phyloP scores from a whole-genome alignment of 2,329 filamentous ascomycete genomes.

The Colletotrichum plurivorum region DNA sequence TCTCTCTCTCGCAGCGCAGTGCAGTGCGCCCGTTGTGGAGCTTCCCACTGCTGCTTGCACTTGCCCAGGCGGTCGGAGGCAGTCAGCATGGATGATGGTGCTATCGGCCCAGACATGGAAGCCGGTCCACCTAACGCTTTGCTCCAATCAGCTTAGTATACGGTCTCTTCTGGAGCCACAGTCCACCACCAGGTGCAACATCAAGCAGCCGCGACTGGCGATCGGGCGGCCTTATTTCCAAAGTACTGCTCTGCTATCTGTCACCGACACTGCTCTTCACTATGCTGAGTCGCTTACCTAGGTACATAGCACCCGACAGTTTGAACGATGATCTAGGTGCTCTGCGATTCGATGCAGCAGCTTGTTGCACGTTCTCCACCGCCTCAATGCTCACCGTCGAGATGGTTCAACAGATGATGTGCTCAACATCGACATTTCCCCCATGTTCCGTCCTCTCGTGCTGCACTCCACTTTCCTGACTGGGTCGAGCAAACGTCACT shows the following conservation, averaged over 20 bases:
- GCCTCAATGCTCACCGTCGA: slow-evolving; percentile 1
- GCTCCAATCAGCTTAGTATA: slow-evolving; percentile 29
- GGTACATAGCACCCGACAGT: not conserved
- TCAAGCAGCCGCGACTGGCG: slow-evolving; percentile 35
- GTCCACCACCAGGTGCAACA: slow-evolving; percentile 23
- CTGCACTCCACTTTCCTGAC: slow-evolving; percentile 34
- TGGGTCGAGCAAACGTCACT: slow-evolving; percentile 33
- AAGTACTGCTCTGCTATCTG: not conserved
- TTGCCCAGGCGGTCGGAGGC: not conserved
- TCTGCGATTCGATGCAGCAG: slow-evolving; percentile 2
- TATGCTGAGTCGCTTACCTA: no score
- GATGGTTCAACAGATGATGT: not conserved
- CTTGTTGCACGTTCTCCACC: not conserved
- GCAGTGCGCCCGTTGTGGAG: slow-evolving; percentile 23
- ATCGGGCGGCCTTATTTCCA: not conserved
- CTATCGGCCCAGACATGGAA: slow-evolving; percentile 26
- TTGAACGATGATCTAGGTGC: not conserved
- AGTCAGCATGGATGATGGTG: slow-evolving; percentile 33
- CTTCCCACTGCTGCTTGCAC: not conserved
- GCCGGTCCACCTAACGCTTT: slow-evolving; percentile 1
- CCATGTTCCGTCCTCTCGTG: slow-evolving; percentile 20
- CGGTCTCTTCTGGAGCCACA: slow-evolving; percentile 5
- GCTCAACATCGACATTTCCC: slow-evolving; percentile 15
- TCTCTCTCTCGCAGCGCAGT: not conserved
- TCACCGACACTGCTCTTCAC: not conserved